Conservation (phyloP, 192 early-diverging fungal species). For the Coemansia sp. region DNA sequence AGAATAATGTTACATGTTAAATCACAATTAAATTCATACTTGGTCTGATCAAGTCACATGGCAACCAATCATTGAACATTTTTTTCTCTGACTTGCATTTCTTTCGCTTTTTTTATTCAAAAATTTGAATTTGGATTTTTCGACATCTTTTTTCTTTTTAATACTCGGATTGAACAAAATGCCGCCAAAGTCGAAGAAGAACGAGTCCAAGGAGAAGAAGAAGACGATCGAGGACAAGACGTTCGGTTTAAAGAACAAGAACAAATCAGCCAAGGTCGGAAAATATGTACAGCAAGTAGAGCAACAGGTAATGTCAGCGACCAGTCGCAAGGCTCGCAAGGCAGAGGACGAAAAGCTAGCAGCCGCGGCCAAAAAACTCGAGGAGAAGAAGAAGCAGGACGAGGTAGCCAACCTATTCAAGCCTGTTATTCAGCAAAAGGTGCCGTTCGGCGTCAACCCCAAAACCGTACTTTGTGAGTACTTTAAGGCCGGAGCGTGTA, state of each 20-base stretch:
- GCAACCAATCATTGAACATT: neutral
- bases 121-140: neutral
- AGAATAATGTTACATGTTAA: neutral
- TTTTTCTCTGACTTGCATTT: neutral
- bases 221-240: conserved; percentile 94
- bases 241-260: conserved; percentile 99
- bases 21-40: neutral
- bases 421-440: conserved; percentile 86
- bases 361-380: conserved; percentile 67
- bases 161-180: conserved; percentile 39
- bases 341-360: conserved; percentile 61
- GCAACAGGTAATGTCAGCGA: conserved; percentile 68
- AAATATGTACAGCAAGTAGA: conserved; percentile 92
- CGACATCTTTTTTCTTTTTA: conserved; percentile 5
- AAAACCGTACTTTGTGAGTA: conserved; percentile 91
- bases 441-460: conserved; percentile 97
- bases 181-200: conserved; percentile 76
- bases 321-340: conserved; percentile 55
- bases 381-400: conserved; percentile 84
- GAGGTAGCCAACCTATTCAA: conserved; percentile 91
- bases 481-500: conserved; percentile 90
- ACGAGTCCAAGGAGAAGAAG: conserved; percentile 67
- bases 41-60: conserved; percentile 4
- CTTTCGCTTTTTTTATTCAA: neutral
- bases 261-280: conserved; percentile 89